Conservation (phyloP, 2,329 filamentous ascomycete genomes). For the Nemania sp. region DNA sequence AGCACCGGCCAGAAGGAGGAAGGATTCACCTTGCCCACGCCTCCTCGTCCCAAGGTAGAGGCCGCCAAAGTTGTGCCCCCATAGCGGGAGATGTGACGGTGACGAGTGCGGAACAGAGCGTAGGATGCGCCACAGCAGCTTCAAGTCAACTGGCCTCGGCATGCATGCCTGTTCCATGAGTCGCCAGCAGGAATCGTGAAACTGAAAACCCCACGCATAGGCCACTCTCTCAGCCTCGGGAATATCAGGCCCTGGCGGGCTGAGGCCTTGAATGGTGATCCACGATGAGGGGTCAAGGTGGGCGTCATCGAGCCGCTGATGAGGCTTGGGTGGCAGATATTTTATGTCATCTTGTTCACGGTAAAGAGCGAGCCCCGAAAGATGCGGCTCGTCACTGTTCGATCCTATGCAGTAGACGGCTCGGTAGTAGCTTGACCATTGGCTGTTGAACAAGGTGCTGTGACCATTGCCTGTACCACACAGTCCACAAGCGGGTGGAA, state of each 20-base stretch:
- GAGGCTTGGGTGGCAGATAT: constrained; percentile 26
- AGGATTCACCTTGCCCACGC: constrained; percentile 15
- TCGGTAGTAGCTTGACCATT: constrained; percentile 33
- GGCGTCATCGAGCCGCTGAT: constrained; percentile 32
- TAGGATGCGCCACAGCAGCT: constrained; percentile 34
- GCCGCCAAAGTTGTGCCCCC: constrained; percentile 37
- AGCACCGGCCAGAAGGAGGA: constrained; percentile 22
- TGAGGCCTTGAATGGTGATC: constrained; percentile 30
- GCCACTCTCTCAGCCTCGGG: constrained; percentile 20
- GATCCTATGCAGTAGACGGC: constrained; percentile 33
- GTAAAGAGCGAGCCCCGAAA: constrained; percentile 34
- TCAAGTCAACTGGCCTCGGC: constrained; percentile 30
- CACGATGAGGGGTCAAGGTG: constrained; percentile 18
- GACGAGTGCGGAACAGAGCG: constrained; percentile 32
- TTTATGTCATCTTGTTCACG: constrained; percentile 14
- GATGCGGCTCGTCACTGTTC: constrained; percentile 19
- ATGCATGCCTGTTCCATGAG: constrained; percentile 33
- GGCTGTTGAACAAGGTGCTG: constrained; percentile 10
- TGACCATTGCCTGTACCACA: constrained; percentile 29
- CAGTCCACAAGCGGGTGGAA: constrained; percentile 26
- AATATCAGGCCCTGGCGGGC: constrained; percentile 23
- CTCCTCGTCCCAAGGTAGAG: constrained; percentile 25
- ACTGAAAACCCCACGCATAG: constrained; percentile 35
- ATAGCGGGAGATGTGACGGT: constrained; percentile 30
- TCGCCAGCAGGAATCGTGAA: constrained; percentile 38